These are phyloP conservation scores for Candolleomyces eurysporus DNA, from an alignment of 768 basidiomycete species.

Conservation along the genomic window DNA sequence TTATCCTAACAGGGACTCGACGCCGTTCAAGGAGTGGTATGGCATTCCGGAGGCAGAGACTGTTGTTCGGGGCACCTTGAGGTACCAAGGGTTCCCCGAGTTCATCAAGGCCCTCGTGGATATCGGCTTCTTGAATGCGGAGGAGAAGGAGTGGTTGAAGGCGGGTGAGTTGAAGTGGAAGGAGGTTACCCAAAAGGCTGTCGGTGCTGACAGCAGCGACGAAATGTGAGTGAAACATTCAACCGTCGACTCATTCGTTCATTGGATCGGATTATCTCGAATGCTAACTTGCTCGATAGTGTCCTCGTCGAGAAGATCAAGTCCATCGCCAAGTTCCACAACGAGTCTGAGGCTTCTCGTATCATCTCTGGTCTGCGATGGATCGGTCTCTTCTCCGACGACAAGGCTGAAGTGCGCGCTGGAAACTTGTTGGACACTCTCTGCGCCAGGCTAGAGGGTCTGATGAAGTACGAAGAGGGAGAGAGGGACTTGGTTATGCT, in stretches of 20 bases:
- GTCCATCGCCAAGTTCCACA: slow-evolving; percentile 70
- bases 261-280: slow-evolving; percentile 28
- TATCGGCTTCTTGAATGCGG: slow-evolving; percentile 82
- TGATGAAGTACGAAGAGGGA: slow-evolving; percentile 89
- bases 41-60: slow-evolving; percentile 92
- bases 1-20: slow-evolving; percentile 95
- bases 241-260: slow-evolving; percentile 6
- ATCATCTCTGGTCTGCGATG: slow-evolving; percentile 89
- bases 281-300: slow-evolving; percentile 30
- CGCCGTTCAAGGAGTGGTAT: slow-evolving; percentile 89
- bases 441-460: slow-evolving; percentile 82
- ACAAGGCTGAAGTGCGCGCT: slow-evolving; percentile 57
- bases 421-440: slow-evolving; percentile 91
- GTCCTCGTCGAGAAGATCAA: slow-evolving; percentile 66
- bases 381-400: slow-evolving; percentile 88
- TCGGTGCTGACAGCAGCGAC: slow-evolving; percentile 61
- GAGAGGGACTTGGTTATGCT: slow-evolving; percentile 97
- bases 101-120: slow-evolving; percentile 87
- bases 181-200: slow-evolving; percentile 73
- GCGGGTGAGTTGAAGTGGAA: slow-evolving; percentile 72
- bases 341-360: slow-evolving; percentile 63
- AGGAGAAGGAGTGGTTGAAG: slow-evolving; percentile 74
- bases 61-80: slow-evolving; percentile 86
- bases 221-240: slow-evolving; percentile 53
- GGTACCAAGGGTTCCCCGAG: slow-evolving; percentile 96